Conservation (phyloP, 129 eudicot species). For the Glebionis coronaria region DNA sequence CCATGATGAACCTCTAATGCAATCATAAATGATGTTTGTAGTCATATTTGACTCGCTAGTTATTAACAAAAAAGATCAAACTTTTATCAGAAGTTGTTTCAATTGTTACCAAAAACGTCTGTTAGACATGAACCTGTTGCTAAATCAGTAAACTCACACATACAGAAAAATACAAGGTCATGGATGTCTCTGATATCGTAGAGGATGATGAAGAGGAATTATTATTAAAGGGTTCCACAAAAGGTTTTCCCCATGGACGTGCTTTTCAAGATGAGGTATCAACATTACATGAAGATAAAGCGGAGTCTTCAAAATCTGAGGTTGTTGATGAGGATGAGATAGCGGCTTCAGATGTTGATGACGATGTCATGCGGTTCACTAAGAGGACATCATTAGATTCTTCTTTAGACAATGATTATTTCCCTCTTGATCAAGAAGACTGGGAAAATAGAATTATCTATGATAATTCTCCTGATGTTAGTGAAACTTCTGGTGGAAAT, state of each 20-base stretch:
- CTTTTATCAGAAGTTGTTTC: no score
- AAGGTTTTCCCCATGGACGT: constrained; percentile 38
- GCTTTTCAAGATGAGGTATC: constrained; percentile 36
- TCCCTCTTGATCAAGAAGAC: constrained; percentile 84
- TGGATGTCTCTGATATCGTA: constrained; percentile 50
- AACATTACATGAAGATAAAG: constrained; percentile 30
- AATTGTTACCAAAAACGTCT: no score
- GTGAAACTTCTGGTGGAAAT: constrained; percentile 56
- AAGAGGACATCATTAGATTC: neutral
- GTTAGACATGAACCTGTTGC: no score
- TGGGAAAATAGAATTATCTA: constrained; percentile 89
- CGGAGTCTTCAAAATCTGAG: constrained; percentile 34
- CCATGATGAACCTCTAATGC: no score
- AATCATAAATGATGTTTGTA: no score
- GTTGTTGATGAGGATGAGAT: constrained; percentile 28
- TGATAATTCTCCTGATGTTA: constrained; percentile 57
- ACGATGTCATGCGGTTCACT: constrained; percentile 31
- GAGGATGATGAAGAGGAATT: constrained; percentile 86
- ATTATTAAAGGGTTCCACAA: constrained; percentile 50
- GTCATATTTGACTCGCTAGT: no score
- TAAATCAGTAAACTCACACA: no score
- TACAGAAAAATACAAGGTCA: constrained; percentile 58
- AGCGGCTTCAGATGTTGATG: constrained; percentile 25
- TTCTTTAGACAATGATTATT: constrained; percentile 27
- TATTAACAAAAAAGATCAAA: no score